phyloP scores from a whole-genome alignment of 2,329 filamentous ascomycete species.

The Botrytis deweyae region DNA sequence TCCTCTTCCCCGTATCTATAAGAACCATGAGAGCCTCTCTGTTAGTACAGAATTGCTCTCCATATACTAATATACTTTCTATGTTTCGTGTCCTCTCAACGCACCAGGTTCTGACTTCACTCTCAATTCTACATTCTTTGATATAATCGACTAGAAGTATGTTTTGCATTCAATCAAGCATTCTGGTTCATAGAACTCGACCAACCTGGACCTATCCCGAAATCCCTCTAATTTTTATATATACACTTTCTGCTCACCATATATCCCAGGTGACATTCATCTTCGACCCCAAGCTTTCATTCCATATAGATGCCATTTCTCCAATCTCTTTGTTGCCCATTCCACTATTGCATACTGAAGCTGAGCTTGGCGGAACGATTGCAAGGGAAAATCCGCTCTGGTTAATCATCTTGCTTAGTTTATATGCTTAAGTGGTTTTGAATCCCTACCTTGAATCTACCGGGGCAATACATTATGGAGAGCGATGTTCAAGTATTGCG shows the following conservation, averaged over 20 bases:
- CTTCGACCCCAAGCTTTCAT: too few species aligned
- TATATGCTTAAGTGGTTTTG: not conserved
- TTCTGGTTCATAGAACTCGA: not conserved
- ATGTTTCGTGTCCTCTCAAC: not conserved
- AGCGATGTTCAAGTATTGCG: not conserved
- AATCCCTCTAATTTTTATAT: not conserved
- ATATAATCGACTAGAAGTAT: not conserved
- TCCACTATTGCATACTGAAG: not conserved
- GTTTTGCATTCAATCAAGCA: not conserved
- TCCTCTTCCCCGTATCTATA: not conserved
- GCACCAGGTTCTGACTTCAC: too few species aligned
- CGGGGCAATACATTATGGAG: not conserved
- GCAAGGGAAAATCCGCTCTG: constrained; percentile 1
- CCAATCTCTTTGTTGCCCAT: not conserved
- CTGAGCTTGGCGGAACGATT: not conserved
- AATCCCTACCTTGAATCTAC: not conserved
- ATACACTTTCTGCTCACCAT: not conserved
- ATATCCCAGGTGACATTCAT: not conserved
- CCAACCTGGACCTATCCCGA: not conserved
- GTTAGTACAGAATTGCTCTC: not conserved
- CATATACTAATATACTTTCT: not conserved
- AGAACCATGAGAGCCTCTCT: not conserved
- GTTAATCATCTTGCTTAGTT: not conserved
- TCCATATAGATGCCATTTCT: not conserved
- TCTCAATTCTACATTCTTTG: not conserved